Evolutionary conservation across 1,139 yeast genomes (phyloP).

Genomic region (Diutina sp.): DNA sequence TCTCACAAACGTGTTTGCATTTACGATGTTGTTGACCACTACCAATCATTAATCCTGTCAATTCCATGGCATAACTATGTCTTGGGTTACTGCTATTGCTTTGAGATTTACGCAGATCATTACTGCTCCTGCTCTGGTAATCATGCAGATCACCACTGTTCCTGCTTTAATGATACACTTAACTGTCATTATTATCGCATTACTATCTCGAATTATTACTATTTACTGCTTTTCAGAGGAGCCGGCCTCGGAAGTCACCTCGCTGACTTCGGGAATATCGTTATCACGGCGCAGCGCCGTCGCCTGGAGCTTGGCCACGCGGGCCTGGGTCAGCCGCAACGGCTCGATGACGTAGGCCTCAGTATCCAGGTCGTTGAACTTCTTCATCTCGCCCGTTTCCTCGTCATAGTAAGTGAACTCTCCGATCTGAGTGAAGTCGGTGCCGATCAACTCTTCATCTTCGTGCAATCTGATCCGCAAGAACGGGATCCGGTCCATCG

Average conservation of each 20-base stretch:
- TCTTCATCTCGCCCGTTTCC: slow-evolving; percentile 9
- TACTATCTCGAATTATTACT: no score
- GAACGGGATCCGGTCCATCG: slow-evolving; percentile 73
- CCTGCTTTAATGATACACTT: no score
- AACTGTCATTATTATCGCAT: no score
- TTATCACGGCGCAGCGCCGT: slow-evolving; percentile 6
- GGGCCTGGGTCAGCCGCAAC: slow-evolving; percentile 45
- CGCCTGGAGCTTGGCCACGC: slow-evolving; percentile 22
- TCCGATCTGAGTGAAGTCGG: slow-evolving; percentile 81
- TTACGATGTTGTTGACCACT: no score
- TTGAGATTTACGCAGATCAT: no score
- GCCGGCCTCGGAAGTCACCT: neutral
- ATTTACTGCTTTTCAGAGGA: neutral
- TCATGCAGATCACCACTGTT: no score
- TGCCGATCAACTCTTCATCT: slow-evolving; percentile 84
- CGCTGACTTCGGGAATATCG: neutral
- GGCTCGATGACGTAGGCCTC: slow-evolving; percentile 62
- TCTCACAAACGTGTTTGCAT: no score
- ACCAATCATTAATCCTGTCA: no score
- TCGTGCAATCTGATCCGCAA: slow-evolving; percentile 74
- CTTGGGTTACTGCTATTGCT: no score
- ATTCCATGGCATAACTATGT: no score
- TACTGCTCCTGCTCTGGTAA: no score
- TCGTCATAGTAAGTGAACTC: slow-evolving; percentile 67
- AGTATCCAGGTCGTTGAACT: slow-evolving; percentile 10